These are phyloP conservation scores for Hibiscus trionum DNA, from an alignment of 345 rosid genomes.

Conservation along the genomic window DNA sequence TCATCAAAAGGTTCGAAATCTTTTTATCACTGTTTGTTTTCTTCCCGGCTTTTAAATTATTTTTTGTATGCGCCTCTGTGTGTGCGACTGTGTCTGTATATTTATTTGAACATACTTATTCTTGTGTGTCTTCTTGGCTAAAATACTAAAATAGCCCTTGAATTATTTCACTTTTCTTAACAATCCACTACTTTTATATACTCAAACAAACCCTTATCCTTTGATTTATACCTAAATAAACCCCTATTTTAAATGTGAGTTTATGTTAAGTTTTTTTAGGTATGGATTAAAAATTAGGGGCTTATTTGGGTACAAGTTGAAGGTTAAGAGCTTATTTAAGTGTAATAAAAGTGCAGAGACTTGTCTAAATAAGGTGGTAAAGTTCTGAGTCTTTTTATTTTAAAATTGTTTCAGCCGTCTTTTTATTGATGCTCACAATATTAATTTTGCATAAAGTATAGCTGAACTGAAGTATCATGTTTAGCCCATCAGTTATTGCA, in stretches of 20 bases:
- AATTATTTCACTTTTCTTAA: too few relatives aligned
- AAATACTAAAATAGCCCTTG: neutral
- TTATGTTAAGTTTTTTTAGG: neutral
- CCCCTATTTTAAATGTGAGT: neutral
- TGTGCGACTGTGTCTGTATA: neutral
- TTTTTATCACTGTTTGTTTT: neutral
- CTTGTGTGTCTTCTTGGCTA: neutral
- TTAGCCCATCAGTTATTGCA: neutral
- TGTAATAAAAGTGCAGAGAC: neutral
- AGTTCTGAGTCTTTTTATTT: neutral
- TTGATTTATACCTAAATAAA: neutral
- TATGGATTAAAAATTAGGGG: neutral
- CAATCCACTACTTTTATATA: neutral
- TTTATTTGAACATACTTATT: neutral
- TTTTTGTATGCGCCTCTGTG: neutral
- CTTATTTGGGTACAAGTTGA: neutral
- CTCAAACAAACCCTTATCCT: neutral
- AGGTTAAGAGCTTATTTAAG: neutral
- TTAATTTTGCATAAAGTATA: neutral
- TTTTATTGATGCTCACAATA: neutral
- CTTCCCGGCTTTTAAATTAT: neutral
- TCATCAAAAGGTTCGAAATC: conserved; percentile 80
- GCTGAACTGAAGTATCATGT: neutral
- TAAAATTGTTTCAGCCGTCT: neutral
- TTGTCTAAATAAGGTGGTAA: neutral